Base-by-base conservation (phyloP, 495 filamentous ascomycete genomes). In the Aspergillus biplanus region DNA sequence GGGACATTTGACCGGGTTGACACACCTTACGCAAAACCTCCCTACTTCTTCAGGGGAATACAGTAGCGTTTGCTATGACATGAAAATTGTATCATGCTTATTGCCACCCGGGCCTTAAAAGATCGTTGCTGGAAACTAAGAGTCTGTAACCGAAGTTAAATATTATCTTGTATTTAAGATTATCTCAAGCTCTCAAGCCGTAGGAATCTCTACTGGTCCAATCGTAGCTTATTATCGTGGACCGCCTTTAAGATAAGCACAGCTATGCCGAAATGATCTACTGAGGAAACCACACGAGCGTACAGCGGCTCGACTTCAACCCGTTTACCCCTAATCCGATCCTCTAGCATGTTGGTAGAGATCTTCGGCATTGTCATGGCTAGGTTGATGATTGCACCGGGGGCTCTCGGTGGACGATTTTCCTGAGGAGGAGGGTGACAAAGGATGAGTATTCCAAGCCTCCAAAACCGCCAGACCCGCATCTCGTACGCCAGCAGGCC, bases 301-400 rank as follows among this genome's bases (percentile, higher is more conserved):
- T 39, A 39, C 35, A 39, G 35, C 35, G 35, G 35, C 12, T 39
- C 35, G 12, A 12, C 35, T 12, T 39, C 35, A 12, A 39, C 35
- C 35, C 6, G 12, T 39, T 39, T 39, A 39, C 35, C 35, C 35
- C 12, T 39, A 6, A 6, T 39, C 35, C 35, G 12, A 39, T 39
- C 35, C 12, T 39, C 35, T 12, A 39, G 35, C 35, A 39, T 39
- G 35, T 12, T 39, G 35, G 35, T 39, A 12, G 35, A 39, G 35
- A 39, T 39, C 6, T 12, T 39, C 35, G 35, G 35, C 6, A 81
- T 35, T 48, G 60, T 49, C 74, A 82, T 21, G 66, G 62, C 35
- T 39, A 6, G 35, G 6, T 39, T 39, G 35, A 39, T 39, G 12
- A 39, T 39, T n/a, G n/a, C n/a, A n/a, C n/a, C n/a, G n/a, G n/a